phyloP scores from a whole-genome alignment of 164 flowering plant species.

The Vitis riparia region DNA sequence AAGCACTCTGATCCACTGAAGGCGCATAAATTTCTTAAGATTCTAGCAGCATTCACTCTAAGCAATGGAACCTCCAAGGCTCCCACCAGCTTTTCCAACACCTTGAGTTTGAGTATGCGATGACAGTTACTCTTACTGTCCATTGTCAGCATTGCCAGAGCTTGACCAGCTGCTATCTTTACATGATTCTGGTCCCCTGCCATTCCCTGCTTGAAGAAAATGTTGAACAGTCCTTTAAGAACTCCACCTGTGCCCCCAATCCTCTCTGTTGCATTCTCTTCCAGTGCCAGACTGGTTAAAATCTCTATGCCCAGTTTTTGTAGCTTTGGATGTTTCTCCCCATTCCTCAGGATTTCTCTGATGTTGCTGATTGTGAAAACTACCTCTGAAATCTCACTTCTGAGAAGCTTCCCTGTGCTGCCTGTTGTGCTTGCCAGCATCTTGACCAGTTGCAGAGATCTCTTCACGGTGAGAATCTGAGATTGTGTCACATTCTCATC shows the following conservation, averaged over 20 bases:
- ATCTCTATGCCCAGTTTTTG: slow-evolving; percentile 75
- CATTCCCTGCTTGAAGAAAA: slow-evolving; percentile 51
- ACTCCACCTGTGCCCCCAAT: slow-evolving; percentile 90
- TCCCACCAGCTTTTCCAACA: slow-evolving; percentile 44
- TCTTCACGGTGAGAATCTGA: slow-evolving; percentile 57
- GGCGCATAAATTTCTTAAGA: slow-evolving; percentile 68
- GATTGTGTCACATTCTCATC: slow-evolving; percentile 38
- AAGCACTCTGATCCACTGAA: slow-evolving; percentile 54
- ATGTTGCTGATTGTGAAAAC: slow-evolving; percentile 91
- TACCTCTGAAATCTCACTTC: slow-evolving; percentile 74
- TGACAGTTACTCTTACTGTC: slow-evolving; percentile 68
- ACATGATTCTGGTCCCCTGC: slow-evolving; percentile 39
- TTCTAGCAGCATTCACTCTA: slow-evolving; percentile 68
- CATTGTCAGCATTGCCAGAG: slow-evolving; percentile 77
- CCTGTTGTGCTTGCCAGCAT: slow-evolving; percentile 85
- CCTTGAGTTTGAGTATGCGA: slow-evolving; percentile 49
- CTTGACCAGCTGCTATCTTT: slow-evolving; percentile 80
- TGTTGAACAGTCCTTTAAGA: slow-evolving; percentile 56
- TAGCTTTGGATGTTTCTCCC: slow-evolving; percentile 59
- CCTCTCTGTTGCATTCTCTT: slow-evolving; percentile 78
- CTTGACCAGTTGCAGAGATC: slow-evolving; percentile 76
- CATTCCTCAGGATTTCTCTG: slow-evolving; percentile 69
- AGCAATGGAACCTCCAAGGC: slow-evolving; percentile 56
- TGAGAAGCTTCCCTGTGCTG: slow-evolving; percentile 62
- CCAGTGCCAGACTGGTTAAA: slow-evolving; percentile 69